Evolutionary conservation across 2,329 filamentous ascomycete genomes (phyloP).

Genomic region (Aspergillus japonicus): DNA sequence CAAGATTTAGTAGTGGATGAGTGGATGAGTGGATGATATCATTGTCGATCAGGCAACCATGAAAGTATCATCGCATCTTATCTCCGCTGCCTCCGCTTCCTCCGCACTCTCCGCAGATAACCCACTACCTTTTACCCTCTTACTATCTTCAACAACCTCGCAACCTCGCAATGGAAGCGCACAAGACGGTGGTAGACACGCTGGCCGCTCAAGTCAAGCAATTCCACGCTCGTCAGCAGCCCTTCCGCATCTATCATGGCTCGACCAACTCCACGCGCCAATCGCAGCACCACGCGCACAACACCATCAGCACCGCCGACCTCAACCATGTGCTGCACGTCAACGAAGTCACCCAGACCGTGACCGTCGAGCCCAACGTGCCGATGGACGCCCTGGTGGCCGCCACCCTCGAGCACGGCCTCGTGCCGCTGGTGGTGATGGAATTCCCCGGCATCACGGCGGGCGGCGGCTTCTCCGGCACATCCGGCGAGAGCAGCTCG

Average conservation of each 20-base stretch:
- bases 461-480: slow-evolving; percentile 66
- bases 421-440: slow-evolving; percentile 67
- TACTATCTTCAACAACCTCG: background rate
- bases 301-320: slow-evolving; percentile 65
- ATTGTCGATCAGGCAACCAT: background rate
- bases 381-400: slow-evolving; percentile 65
- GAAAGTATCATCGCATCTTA: background rate
- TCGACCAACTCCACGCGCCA: slow-evolving; percentile 73
- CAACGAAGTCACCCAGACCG: slow-evolving; percentile 53
- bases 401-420: slow-evolving; percentile 54
- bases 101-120: background rate
- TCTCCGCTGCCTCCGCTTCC: background rate
- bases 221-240: slow-evolving; percentile 53
- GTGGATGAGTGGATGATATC: background rate
- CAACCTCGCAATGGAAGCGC: background rate
- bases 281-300: slow-evolving; percentile 41
- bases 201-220: background rate
- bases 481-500: slow-evolving; percentile 65
- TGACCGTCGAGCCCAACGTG: slow-evolving; percentile 69
- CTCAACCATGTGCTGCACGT: slow-evolving; percentile 64
- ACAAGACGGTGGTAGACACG: background rate
- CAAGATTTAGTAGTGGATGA: no score
- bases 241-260: slow-evolving; percentile 75
- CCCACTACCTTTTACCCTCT: background rate
- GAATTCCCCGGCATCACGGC: slow-evolving; percentile 70